Evolutionary conservation across 2,329 filamentous ascomycete species (phyloP).

Genomic region (Arthrobotrys pseudoclavata): DNA sequence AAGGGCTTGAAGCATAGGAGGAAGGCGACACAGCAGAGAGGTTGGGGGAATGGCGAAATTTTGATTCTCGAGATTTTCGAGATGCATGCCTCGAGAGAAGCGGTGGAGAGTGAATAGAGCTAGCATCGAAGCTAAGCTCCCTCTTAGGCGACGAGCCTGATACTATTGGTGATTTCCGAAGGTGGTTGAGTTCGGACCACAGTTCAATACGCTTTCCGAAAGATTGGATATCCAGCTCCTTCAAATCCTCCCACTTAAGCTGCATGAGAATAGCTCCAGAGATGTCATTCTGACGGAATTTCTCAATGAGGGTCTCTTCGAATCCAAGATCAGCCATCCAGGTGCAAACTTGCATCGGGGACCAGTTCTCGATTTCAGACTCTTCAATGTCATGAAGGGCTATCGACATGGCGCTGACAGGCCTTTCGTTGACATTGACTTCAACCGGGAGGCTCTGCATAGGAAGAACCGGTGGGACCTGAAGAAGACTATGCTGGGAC

Average conservation of each 20-base stretch:
- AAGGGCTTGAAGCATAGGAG: conserved; percentile 52
- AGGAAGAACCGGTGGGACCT: conserved; percentile 51
- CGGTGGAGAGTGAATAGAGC: conserved; percentile 55
- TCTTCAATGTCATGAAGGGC: conserved; percentile 72
- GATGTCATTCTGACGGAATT: conserved; percentile 93
- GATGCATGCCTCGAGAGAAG: conserved; percentile 58
- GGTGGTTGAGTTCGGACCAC: conserved; percentile 82
- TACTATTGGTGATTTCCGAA: conserved; percentile 68
- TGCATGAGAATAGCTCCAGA: conserved; percentile 87
- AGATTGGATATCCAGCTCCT: conserved; percentile 83
- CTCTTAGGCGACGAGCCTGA: conserved; percentile 54
- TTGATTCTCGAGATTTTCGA: conserved; percentile 56
- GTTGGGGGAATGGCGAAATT: conserved; percentile 56
- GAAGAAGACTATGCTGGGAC: conserved; percentile 66
- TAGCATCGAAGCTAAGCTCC: conserved; percentile 54
- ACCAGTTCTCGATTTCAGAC: conserved; percentile 75
- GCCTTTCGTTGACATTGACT: conserved; percentile 66
- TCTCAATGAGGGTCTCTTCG: conserved; percentile 81
- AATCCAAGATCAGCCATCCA: conserved; percentile 89
- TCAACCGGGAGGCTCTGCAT: conserved; percentile 64
- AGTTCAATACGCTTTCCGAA: conserved; percentile 84
- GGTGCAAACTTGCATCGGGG: conserved; percentile 81
- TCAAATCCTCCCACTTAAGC: conserved; percentile 89
- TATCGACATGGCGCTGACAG: conserved; percentile 70
- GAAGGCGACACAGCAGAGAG: conserved; percentile 40